A percentile compares a stretch with the other conserved stretches of the same genome.
Conservation (phyloP, 1,284 basidiomycete species). For the Cutaneotrichosporon cutaneum region DNA sequence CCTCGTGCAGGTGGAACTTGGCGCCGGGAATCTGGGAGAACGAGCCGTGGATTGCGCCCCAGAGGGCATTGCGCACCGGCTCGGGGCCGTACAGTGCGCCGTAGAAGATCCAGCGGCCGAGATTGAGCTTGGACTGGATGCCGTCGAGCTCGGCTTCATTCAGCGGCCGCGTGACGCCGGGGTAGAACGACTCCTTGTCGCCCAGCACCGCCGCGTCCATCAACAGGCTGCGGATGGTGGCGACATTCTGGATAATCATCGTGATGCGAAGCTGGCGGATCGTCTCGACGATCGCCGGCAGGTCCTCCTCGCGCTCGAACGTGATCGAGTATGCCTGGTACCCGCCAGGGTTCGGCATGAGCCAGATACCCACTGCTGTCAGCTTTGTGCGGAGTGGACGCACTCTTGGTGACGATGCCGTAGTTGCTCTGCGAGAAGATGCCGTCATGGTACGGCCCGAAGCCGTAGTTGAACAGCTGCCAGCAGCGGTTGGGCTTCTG, state of each 20-base stretch:
- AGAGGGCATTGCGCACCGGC: slow-evolving; percentile 13
- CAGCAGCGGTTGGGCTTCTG: slow-evolving; percentile 18
- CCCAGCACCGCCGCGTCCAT: slow-evolving; percentile 11
- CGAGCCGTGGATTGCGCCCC: slow-evolving; percentile 10
- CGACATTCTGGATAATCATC: slow-evolving; percentile 18
- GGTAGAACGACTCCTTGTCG: slow-evolving; percentile 11
- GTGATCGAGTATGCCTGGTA: slow-evolving; percentile 19
- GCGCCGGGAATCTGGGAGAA: slow-evolving; percentile 14
- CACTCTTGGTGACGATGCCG: slow-evolving; percentile 17
- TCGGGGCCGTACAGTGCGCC: slow-evolving; percentile 17
- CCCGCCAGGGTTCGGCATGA: slow-evolving; percentile 18
- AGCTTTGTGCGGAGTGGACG: no score
- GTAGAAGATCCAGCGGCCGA: slow-evolving; percentile 16
- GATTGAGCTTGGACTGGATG: slow-evolving; percentile 8
- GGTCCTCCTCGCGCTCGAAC: slow-evolving; percentile 16
- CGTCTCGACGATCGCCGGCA: slow-evolving; percentile 15
- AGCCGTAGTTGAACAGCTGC: slow-evolving; percentile 20
- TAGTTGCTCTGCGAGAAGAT: slow-evolving; percentile 20
- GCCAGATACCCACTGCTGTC: slow-evolving; percentile 16
- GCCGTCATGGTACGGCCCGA: slow-evolving; percentile 17
- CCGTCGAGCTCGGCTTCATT: slow-evolving; percentile 9
- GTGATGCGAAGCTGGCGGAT: slow-evolving; percentile 15
- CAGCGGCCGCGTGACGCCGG: slow-evolving; percentile 7
- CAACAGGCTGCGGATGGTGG: slow-evolving; percentile 13
- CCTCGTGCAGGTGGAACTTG: slow-evolving; percentile 18